Evolutionary conservation across 305 asterid species (phyloP), one percentile per base, ranked within the genome.

Genomic region (Fraxinus baroniana): DNA sequence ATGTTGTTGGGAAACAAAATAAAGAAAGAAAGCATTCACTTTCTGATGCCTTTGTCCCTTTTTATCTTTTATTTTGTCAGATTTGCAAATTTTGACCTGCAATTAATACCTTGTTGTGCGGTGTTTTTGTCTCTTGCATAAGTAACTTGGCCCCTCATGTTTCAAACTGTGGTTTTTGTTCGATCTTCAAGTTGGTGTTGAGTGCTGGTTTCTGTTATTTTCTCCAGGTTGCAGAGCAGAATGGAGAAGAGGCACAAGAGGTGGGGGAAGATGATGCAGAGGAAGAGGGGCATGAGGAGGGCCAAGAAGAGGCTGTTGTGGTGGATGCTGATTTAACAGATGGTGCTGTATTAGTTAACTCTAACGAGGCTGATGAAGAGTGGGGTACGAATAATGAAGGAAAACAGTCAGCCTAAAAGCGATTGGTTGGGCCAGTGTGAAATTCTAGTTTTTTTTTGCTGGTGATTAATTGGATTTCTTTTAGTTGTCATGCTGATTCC

Each of bases 301-400:
- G 89, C 80, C 97, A 85, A 86, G 98, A 92, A 88, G 98, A 91
- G 90, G 93, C 90, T 85, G 94, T 88, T 68, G 93, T 90, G 79
- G 95, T 88, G 81, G 98, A 94, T 82, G 95, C 92, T 81, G 98
- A 94, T 82, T 92, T 98, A 41, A 87, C 92, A 35, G 98, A 94
- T 82, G 97, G 98, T 78, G 95, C 93, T 17, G 92, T 92, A 72
- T 93, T 93, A 32, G 91, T 94, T 86, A 93, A 93, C 32, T 96
- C 94, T 44, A 89, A 88, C 36, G 98, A 93, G 88, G 94, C 91
- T 81, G 97, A 92, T 86, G 97, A 97, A 92, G 90, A 93, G 97
- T 93, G 91, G 94, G 98, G 95, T 92, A 91, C 90, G 93, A 89
- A 94, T 89, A 88, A 89, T 87, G 95, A 90, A 91, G 99, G 92